phyloP scores from a whole-genome alignment of 2,329 filamentous ascomycete species.

The Aurifilum marmelostoma region DNA sequence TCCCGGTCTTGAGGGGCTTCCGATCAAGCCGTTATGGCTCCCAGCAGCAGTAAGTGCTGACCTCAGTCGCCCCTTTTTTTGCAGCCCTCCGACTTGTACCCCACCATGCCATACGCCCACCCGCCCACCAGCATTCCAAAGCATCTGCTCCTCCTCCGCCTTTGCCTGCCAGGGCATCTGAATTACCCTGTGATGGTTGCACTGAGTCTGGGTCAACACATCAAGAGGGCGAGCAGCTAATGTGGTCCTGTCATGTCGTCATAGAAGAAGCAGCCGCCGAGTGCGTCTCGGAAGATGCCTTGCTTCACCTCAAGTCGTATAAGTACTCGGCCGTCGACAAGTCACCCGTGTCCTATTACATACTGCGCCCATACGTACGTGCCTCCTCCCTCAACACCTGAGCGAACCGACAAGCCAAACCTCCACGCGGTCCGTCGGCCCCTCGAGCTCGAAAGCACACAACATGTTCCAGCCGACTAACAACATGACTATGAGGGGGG shows the following conservation, averaged over 20 bases:
- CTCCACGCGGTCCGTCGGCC: slow-evolving; percentile 22
- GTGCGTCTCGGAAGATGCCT: slow-evolving; percentile 85
- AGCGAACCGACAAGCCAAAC: slow-evolving; percentile 25
- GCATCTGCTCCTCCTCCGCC: too few species aligned
- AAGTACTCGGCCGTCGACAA: slow-evolving; percentile 98
- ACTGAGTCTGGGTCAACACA: slow-evolving; percentile 16
- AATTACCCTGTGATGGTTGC: not conserved
- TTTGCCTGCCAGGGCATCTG: not conserved
- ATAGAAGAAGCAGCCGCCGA: slow-evolving; percentile 63
- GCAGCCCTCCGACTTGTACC: not conserved
- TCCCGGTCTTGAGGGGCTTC: slow-evolving; percentile 14
- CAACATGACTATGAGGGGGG: slow-evolving; percentile 33
- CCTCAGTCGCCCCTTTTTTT: not conserved
- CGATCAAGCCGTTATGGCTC: slow-evolving; percentile 23
- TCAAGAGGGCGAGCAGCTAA: slow-evolving; percentile 13
- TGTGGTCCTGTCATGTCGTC: not conserved
- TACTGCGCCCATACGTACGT: slow-evolving; percentile 92
- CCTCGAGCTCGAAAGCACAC: slow-evolving; percentile 10
- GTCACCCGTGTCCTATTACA: slow-evolving; percentile 89
- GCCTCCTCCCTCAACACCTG: slow-evolving; percentile 20
- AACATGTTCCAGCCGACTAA: slow-evolving; percentile 22
- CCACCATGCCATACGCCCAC: slow-evolving; percentile 4
- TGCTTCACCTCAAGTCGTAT: slow-evolving; percentile 91
- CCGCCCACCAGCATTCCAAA: not conserved
- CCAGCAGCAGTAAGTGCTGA: slow-evolving; percentile 27